These are phyloP conservation scores for Chaetomium olivaceum DNA, from an alignment of 2,329 filamentous ascomycete genomes.

Conservation along the genomic window DNA sequence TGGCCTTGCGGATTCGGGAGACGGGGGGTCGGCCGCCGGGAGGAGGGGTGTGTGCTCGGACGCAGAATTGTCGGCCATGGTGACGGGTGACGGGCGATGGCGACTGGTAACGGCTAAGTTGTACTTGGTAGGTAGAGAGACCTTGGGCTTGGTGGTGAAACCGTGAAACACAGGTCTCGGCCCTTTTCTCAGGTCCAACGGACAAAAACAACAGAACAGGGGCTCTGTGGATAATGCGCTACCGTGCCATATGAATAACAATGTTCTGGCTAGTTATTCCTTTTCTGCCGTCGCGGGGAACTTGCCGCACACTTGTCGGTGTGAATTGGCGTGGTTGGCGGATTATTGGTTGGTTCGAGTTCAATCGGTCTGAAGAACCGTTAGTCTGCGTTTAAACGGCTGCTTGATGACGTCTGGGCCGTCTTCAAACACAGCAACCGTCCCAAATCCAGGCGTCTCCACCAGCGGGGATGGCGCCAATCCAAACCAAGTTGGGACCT, in stretches of 20 bases:
- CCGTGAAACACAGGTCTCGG: slow-evolving; percentile 5
- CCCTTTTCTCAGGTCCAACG: not conserved
- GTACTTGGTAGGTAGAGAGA: too few species aligned
- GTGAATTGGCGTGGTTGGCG: not conserved
- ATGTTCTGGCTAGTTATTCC: not conserved
- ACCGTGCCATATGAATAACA: slow-evolving; percentile 7
- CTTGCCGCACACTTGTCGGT: not conserved
- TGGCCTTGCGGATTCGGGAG: slow-evolving; percentile 27
- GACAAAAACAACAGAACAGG: not conserved
- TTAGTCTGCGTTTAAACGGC: not conserved
- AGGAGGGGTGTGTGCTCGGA: slow-evolving; percentile 30
- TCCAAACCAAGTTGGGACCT: not conserved
- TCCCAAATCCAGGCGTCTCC: not conserved
- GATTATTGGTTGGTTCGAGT: not conserved
- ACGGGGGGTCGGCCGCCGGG: slow-evolving; percentile 18
- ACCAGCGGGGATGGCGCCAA: not conserved
- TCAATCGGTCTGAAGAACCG: not conserved
- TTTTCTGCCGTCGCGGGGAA: not conserved
- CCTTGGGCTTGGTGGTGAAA: not conserved
- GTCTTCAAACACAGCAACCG: not conserved
- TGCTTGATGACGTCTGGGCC: slow-evolving; percentile 22
- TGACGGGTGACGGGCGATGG: not conserved
- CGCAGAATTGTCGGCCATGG: slow-evolving; percentile 25
- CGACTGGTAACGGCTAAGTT: not conserved
- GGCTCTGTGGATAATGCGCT: not conserved